A percentile compares a stretch with the other conserved stretches of the same genome.
Evolutionary conservation across 805 yeast genomes (phyloP).

Genomic region (Lipomyces orientalis): DNA sequence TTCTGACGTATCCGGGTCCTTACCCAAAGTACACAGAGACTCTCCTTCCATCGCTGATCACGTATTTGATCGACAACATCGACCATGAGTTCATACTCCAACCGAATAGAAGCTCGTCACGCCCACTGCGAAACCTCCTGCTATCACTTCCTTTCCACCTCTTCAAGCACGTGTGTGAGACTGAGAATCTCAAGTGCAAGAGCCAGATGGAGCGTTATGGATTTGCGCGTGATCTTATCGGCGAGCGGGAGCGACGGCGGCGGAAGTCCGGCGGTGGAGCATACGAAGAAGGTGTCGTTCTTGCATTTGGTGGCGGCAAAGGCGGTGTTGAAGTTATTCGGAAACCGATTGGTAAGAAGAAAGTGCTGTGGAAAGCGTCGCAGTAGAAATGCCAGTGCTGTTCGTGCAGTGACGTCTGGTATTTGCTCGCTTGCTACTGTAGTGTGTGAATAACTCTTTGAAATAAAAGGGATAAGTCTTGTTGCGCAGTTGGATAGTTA

Average conservation of each 20-base stretch:
- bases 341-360: constrained; percentile 30
- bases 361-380: constrained; percentile 37
- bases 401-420: not conserved
- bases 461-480: not conserved
- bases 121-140: constrained; percentile 32
- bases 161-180: constrained; percentile 43
- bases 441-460: not conserved
- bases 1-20: constrained; percentile 40
- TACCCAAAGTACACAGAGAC: constrained; percentile 44
- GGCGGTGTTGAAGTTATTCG: constrained; percentile 43
- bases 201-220: constrained; percentile 44
- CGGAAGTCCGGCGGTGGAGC: constrained; percentile 8
- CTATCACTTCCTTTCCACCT: constrained; percentile 42
- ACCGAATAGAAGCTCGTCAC: constrained; percentile 4
- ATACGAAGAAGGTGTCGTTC: constrained; percentile 45
- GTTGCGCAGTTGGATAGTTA: not conserved
- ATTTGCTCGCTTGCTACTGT: not conserved
- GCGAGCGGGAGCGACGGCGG: constrained; percentile 40
- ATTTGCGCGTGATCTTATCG: constrained; percentile 43
- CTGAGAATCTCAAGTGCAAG: constrained; percentile 39
- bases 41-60: constrained; percentile 38
- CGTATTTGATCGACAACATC: constrained; percentile 36
- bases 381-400: constrained; percentile 11
- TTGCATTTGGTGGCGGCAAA: constrained; percentile 47
- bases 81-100: constrained; percentile 26